These are phyloP conservation scores for Candida frijolesensis DNA, from an alignment of 1,139 yeast genomes.

Conservation along the genomic window DNA sequence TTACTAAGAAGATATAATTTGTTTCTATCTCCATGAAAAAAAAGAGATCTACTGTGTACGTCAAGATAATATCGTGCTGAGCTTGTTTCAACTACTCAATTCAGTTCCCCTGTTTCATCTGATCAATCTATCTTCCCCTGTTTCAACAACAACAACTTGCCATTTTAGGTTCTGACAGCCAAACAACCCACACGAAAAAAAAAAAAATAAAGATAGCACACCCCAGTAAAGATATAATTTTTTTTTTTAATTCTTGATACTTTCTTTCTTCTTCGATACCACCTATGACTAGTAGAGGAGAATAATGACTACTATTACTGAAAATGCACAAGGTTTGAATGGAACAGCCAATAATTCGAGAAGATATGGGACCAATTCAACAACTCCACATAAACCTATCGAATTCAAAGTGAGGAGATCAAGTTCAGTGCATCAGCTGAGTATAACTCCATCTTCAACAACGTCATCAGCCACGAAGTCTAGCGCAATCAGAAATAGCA, in stretches of 20 bases:
- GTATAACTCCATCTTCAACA: not conserved
- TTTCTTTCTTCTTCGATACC: not conserved
- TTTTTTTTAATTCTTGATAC: not conserved
- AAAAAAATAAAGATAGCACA: not conserved
- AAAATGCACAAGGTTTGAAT: conserved; percentile 1
- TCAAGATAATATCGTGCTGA: too few species aligned
- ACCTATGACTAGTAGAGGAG: not conserved
- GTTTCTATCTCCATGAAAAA: too few species aligned
- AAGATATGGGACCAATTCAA: not conserved
- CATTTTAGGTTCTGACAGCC: too few species aligned
- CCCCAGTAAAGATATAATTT: not conserved
- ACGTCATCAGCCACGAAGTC: conserved; percentile 3
- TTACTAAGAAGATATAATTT: too few species aligned
- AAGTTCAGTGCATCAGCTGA: conserved; percentile 1
- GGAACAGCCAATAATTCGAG: not conserved
- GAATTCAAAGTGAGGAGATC: conserved; percentile 11
- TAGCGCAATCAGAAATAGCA: conserved; percentile 3
- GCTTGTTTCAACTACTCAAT: too few species aligned
- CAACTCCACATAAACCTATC: conserved; percentile 5
- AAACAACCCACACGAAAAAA: not conserved
- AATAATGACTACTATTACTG: conserved; percentile 1
- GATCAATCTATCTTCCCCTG: too few species aligned
- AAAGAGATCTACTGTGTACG: too few species aligned
- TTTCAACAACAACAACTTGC: too few species aligned
- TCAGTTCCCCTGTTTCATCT: too few species aligned